These are phyloP conservation scores for Trichomonas vaginalis DNA, from an alignment of 208 protist genomes.

Conservation along the genomic window DNA sequence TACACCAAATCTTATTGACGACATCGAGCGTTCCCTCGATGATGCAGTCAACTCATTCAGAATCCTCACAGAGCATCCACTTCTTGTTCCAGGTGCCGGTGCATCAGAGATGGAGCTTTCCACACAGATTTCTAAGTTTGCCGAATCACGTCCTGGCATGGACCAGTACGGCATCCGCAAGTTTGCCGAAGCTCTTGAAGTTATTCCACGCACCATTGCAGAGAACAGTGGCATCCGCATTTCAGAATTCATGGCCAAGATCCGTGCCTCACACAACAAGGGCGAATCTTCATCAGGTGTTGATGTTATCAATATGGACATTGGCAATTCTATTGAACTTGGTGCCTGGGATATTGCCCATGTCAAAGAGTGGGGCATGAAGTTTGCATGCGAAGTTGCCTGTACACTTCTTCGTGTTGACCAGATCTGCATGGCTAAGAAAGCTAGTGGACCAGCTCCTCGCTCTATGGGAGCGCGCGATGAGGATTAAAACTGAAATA, in stretches of 20 bases:
- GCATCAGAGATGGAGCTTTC: slow-evolving; percentile 83
- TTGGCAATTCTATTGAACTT: neutral
- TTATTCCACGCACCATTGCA: slow-evolving; percentile 79
- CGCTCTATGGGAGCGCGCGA: neutral
- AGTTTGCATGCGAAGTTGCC: neutral
- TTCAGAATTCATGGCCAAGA: slow-evolving; percentile 74
- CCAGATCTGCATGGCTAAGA: slow-evolving; percentile 12
- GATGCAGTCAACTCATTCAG: slow-evolving; percentile 93
- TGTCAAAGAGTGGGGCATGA: neutral
- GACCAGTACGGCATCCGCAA: slow-evolving; percentile 93
- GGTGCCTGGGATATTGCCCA: neutral
- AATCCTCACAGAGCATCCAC: slow-evolving; percentile 51
- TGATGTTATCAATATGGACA: slow-evolving; percentile 49
- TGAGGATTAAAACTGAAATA: neutral
- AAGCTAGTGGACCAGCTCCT: neutral
- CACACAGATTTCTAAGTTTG: slow-evolving; percentile 24
- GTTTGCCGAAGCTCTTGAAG: slow-evolving; percentile 81
- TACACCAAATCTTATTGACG: slow-evolving; percentile 88
- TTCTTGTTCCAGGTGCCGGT: slow-evolving; percentile 84
- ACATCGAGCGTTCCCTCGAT: slow-evolving; percentile 66
- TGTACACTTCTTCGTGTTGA: slow-evolving; percentile 3
- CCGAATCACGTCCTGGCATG: slow-evolving; percentile 42
- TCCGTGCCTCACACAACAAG: slow-evolving; percentile 61
- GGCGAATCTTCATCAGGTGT: slow-evolving; percentile 68
- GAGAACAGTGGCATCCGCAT: slow-evolving; percentile 85